phyloP scores from a whole-genome alignment of 805 yeast species.

The Peterozyma toletana region DNA sequence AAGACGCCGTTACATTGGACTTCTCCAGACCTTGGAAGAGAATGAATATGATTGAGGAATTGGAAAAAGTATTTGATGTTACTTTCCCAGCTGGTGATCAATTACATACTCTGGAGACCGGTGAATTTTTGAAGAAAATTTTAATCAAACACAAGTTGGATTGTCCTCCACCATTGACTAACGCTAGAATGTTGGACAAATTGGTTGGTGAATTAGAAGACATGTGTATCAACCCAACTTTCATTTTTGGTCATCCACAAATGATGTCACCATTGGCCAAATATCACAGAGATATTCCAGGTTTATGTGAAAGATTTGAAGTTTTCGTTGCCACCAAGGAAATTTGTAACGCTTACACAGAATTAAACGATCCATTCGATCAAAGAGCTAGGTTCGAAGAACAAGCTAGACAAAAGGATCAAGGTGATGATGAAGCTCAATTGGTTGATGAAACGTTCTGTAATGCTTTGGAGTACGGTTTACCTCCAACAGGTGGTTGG shows the following conservation, averaged over 20 bases:
- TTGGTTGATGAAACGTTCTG: conserved; percentile 94
- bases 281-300: conserved; percentile 86
- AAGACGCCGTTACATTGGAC: conserved; percentile 71
- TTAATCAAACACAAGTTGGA: conserved; percentile 77
- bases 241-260: conserved; percentile 98
- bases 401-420: conserved; percentile 97
- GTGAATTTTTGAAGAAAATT: conserved; percentile 76
- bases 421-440: conserved; percentile 99
- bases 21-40: conserved; percentile 98
- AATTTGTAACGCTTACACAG: conserved; percentile 97
- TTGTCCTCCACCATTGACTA: conserved; percentile 85
- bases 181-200: conserved; percentile 98
- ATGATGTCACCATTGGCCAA: conserved; percentile 99
- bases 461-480: conserved; percentile 95
- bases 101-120: conserved; percentile 91
- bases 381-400: conserved; percentile 97
- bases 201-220: conserved; percentile 96
- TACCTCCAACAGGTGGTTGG: conserved; percentile 99
- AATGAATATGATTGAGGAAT: conserved; percentile 92
- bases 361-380: conserved; percentile 97
- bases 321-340: conserved; percentile 98
- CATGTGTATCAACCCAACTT: conserved; percentile 91
- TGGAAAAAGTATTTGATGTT: conserved; percentile 79
- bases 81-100: conserved; percentile 95
- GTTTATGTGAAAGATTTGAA: conserved; percentile 96